phyloP scores from a whole-genome alignment of 306 rosid species.

The Geum urbanum region DNA sequence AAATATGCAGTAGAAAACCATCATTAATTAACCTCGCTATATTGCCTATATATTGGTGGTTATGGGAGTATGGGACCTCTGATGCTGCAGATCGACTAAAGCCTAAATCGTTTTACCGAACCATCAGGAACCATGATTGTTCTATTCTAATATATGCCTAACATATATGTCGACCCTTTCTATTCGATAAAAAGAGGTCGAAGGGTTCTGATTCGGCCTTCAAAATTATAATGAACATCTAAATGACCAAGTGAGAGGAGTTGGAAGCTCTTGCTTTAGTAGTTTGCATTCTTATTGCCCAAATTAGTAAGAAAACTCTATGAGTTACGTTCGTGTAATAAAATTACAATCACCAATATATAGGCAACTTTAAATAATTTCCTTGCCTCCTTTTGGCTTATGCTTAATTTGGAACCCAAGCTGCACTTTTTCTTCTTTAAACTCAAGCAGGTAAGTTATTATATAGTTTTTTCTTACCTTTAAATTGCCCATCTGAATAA shows the following conservation, averaged over 20 bases:
- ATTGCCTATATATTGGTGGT: no score
- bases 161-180: neutral
- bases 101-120: neutral
- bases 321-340: slow-evolving; percentile 6
- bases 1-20: neutral
- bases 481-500: slow-evolving; percentile 7
- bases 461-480: slow-evolving; percentile 5
- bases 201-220: neutral
- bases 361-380: slow-evolving; percentile 22
- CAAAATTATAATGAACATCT: neutral
- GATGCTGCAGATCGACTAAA: neutral
- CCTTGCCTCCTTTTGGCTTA: slow-evolving; percentile 1
- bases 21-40: slow-evolving; percentile 5
- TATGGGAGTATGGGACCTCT: neutral
- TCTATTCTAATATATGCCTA: neutral
- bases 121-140: neutral
- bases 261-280: neutral
- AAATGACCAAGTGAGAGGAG: neutral
- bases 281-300: neutral
- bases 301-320: neutral
- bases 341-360: slow-evolving; percentile 7
- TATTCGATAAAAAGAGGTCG: neutral
- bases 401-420: slow-evolving; percentile 22
- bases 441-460: slow-evolving; percentile 9
- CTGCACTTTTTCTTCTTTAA: slow-evolving; percentile 18